Base-by-base conservation (phyloP, 2,329 filamentous ascomycete genomes). In the Botrytis galanthina region DNA sequence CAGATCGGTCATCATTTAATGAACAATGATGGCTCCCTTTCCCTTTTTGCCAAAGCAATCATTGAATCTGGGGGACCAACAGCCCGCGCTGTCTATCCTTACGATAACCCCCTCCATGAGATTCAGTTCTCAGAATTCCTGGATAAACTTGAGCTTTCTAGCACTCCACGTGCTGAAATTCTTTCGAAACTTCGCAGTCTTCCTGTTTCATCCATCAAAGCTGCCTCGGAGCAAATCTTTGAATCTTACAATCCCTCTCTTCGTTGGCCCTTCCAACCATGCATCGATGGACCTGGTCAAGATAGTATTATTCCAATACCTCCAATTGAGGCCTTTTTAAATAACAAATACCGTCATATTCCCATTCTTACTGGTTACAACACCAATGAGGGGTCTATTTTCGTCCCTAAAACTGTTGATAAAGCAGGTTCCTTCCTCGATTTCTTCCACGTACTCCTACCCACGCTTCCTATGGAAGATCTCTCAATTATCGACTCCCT, bases 351-450 rank as follows among this genome's bases (percentile, higher is more conserved):
- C 79, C 84, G 90, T 76, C 84, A 85, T 75, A 84, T 91, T 12
- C 88, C 90, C 12, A 86, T 93, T 67, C 82, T 94, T 67, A 92
- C 90, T 0, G 91, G 91, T 12, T 93, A 90, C 83, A 91, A 90
- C 81, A 87, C 88, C 57, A 90, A 93, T 78, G 92, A 94, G 80
- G 92, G 91, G 26, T 86, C 89, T 0, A 80, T 85, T 54, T 93
- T 93, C 78, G 87, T 93, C 0, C 87, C 90, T 0, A 80, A 83
- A 22, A n/a, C 26, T 1, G 35, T 35, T 37, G 77, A 80, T 10
- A 84, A 87, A 71, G 82, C 86, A 18, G 81, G 80, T 0, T 85
- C 90, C 18, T 91, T 93, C 79, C 84, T 84, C 4, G 74, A 80
- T 4, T 92, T 93, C 81, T 93, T 92, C 84, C 80, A 82, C 0